A percentile compares a stretch with the other conserved stretches of the same genome.
Evolutionary conservation across 2,329 filamentous ascomycete genomes (phyloP).

Genomic region (Fusarium sp.): DNA sequence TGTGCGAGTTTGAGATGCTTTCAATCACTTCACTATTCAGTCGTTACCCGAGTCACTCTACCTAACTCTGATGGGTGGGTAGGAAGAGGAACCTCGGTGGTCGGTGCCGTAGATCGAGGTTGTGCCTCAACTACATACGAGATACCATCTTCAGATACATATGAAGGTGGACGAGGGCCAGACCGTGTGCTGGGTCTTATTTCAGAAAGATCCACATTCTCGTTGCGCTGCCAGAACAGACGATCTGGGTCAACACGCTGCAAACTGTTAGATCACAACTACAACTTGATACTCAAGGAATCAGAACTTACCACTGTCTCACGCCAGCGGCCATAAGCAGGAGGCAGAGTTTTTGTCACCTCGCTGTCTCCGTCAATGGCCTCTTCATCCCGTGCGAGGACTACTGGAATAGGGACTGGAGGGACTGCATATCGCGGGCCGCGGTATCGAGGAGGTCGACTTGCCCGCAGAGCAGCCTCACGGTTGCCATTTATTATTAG

Average conservation of each 20-base stretch:
- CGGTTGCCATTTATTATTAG: conserved; percentile 65
- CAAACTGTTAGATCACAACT: conserved; percentile 8
- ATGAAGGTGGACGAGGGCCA: conserved; percentile 74
- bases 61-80: conserved; percentile 62
- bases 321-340: conserved; percentile 87
- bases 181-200: conserved; percentile 42
- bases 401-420: conserved; percentile 78
- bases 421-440: conserved; percentile 77
- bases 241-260: conserved; percentile 83
- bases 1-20: background rate
- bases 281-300: background rate
- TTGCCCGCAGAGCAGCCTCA: conserved; percentile 33
- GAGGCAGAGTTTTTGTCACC: conserved; percentile 72
- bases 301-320: conserved; percentile 77
- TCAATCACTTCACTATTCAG: conserved; percentile 6
- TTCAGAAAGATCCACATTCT: conserved; percentile 48
- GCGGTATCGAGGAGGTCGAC: conserved; percentile 59
- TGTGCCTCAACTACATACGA: conserved; percentile 77
- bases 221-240: conserved; percentile 82
- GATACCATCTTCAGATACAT: conserved; percentile 79
- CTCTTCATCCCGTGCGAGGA: conserved; percentile 80
- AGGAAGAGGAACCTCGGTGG: conserved; percentile 57
- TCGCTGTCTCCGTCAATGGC: conserved; percentile 67
- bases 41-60: conserved; percentile 38
- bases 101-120: conserved; percentile 67